Evolutionary conservation across 495 filamentous ascomycete genomes (phyloP).

Genomic region (Trichoderma erinaceum): DNA sequence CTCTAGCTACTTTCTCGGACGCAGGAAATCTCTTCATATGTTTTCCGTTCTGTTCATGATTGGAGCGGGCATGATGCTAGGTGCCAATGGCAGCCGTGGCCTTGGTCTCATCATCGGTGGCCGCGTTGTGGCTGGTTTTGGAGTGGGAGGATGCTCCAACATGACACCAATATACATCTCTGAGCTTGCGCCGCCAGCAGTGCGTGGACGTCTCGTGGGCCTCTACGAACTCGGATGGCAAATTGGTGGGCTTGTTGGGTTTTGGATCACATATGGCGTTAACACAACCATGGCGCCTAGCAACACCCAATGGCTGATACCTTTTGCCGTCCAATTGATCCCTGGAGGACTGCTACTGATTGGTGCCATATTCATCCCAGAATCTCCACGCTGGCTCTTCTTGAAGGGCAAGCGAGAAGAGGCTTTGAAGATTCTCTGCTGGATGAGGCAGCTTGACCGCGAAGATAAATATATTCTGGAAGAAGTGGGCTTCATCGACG

Average conservation of each 20-base stretch:
- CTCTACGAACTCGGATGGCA: conserved; percentile 71
- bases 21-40: conserved; percentile 48
- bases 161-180: conserved; percentile 54
- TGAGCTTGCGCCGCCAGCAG: conserved; percentile 49
- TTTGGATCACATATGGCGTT: conserved; percentile 62
- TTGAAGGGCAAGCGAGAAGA: conserved; percentile 48
- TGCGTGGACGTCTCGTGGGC: conserved; percentile 51
- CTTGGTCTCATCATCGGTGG: conserved; percentile 56
- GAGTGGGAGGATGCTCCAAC: conserved; percentile 47
- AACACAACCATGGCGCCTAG: conserved; percentile 38
- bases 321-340: conserved; percentile 53
- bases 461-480: conserved; percentile 61
- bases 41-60: conserved; percentile 54
- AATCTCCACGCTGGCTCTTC: conserved; percentile 61
- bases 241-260: conserved; percentile 65
- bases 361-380: conserved; percentile 47
- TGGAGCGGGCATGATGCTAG: conserved; percentile 59
- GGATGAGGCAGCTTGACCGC: conserved; percentile 54
- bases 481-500: conserved; percentile 57
- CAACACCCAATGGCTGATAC: conserved; percentile 49
- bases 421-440: conserved; percentile 54
- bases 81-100: conserved; percentile 49
- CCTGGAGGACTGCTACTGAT: conserved; percentile 46
- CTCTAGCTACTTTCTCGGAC: conserved; percentile 51
- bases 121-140: conserved; percentile 48